These are phyloP conservation scores for Lanmaoa rubissima DNA, from an alignment of 768 basidiomycete species.

Conservation along the genomic window DNA sequence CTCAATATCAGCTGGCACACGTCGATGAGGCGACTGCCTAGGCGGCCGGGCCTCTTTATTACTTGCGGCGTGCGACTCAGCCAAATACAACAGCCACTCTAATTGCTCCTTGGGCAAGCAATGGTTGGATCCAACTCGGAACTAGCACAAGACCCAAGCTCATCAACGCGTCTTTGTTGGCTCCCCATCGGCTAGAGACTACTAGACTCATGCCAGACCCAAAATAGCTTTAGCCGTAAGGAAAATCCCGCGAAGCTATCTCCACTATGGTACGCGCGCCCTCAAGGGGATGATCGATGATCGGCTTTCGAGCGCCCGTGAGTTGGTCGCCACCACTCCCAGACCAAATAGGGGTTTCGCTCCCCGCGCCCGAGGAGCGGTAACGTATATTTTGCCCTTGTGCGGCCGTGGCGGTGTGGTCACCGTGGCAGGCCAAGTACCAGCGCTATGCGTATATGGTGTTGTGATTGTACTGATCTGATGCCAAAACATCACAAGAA, in stretches of 20 bases:
- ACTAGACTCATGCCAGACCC: background rate
- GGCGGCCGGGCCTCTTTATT: background rate
- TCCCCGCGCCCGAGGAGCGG: background rate
- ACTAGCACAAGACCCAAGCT: background rate
- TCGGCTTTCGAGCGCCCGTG: background rate
- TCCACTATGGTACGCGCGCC: background rate
- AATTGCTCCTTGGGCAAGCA: background rate
- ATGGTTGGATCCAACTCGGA: background rate
- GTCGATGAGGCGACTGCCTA: background rate
- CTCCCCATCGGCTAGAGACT: background rate
- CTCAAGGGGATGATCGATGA: background rate
- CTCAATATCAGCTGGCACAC: constrained; percentile 10
- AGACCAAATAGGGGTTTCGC: background rate
- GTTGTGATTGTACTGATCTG: too few species aligned
- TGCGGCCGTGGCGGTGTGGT: too few species aligned
- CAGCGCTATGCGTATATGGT: too few species aligned
- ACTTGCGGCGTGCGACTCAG: background rate
- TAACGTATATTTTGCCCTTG: too few species aligned
- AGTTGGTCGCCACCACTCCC: background rate
- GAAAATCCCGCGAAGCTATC: background rate
- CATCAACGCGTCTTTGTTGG: background rate
- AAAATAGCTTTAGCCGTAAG: background rate
- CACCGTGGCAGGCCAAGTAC: too few species aligned
- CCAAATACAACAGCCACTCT: background rate
- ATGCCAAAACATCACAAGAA: too few species aligned